Evolutionary conservation across 345 rosid genomes (phyloP).

Genomic region (Noccaea caerulescens): DNA sequence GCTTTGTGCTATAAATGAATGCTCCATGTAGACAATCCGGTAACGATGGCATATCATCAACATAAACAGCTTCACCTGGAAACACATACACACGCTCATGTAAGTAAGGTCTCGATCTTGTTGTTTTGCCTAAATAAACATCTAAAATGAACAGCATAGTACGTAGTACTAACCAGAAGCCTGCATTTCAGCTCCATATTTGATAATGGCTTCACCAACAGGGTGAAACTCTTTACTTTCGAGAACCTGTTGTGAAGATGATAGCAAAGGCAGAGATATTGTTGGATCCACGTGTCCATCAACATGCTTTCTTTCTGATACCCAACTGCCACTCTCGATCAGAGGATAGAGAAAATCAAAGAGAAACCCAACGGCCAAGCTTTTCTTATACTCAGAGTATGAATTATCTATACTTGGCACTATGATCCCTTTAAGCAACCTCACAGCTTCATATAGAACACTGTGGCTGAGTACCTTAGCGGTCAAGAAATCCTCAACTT

Average conservation of each 20-base stretch:
- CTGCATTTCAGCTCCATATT: slow-evolving; percentile 72
- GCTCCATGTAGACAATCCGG: slow-evolving; percentile 74
- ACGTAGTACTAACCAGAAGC: slow-evolving; percentile 72
- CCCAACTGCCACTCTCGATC: slow-evolving; percentile 37
- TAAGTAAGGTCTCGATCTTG: slow-evolving; percentile 20
- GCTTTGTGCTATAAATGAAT: slow-evolving; percentile 76
- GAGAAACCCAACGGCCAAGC: slow-evolving; percentile 78
- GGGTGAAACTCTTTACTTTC: slow-evolving; percentile 62
- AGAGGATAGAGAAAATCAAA: slow-evolving; percentile 67
- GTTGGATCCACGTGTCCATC: slow-evolving; percentile 41
- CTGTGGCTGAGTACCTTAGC: slow-evolving; percentile 56
- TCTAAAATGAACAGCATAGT: slow-evolving; percentile 10
- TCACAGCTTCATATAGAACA: slow-evolving; percentile 62
- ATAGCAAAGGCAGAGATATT: slow-evolving; percentile 50
- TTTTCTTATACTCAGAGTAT: slow-evolving; percentile 60
- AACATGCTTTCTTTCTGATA: slow-evolving; percentile 24
- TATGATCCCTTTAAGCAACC: slow-evolving; percentile 52
- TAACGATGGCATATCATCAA: slow-evolving; percentile 93
- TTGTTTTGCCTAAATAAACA: slow-evolving; percentile 5
- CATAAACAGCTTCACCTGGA: slow-evolving; percentile 87
- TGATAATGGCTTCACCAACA: slow-evolving; percentile 66
- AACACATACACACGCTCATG: slow-evolving; percentile 27
- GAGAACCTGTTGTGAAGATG: slow-evolving; percentile 65
- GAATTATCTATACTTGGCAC: slow-evolving; percentile 57
- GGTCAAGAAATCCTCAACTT: slow-evolving; percentile 59